Evolutionary conservation across 306 rosid genomes (phyloP), one percentile per base, ranked within the genome.

Genomic region (Chamaecrista fasciculata): DNA sequence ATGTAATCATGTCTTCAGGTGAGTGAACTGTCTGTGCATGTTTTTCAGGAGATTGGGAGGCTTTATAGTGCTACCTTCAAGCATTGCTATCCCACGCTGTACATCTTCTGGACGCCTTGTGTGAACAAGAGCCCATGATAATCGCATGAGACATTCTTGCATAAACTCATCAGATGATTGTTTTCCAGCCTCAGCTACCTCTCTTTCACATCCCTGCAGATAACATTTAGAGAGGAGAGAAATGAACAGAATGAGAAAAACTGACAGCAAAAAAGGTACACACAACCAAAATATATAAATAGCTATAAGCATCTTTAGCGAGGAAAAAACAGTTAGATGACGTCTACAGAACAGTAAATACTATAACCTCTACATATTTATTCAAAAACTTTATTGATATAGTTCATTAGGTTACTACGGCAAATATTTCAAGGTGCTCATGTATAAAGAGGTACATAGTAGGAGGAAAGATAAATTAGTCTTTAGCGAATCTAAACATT

Each of bases 51-150:
- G 12, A 70, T 33, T 16, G 5, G 15, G 8, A 65, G 65, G 65
- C n/a, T 21, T 28, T 52, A 46, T 24, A 51, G 12, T 25, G 6
- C 55, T 62, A 89, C 97, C 87, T 89, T 87, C 89, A 78, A 92
- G 96, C 98, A 89, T 89, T 53, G 95, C 98, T 29, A 89, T 89
- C 46, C 98, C 98, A n/a, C 96, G 98, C 52, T 87, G 95, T 8
- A 87, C 91, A 76, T 92, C 96, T 67, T 87, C 83, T 0, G 91
- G 78, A 2, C 77, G 87, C 69, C 86, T 84, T 0, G 98, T 89
- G 86, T 92, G 98, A 70, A 92, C 96, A 81, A 92, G 98, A 48
- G 98, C 87, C 98, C 98, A 89, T 14, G 98, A 87, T 51, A 92
- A 75, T 34, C 96, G 98, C 89, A 86, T 21, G 40, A 92, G 74